Evolutionary conservation across 805 yeast genomes (phyloP).

Genomic region (Blastobotrys parvus): DNA sequence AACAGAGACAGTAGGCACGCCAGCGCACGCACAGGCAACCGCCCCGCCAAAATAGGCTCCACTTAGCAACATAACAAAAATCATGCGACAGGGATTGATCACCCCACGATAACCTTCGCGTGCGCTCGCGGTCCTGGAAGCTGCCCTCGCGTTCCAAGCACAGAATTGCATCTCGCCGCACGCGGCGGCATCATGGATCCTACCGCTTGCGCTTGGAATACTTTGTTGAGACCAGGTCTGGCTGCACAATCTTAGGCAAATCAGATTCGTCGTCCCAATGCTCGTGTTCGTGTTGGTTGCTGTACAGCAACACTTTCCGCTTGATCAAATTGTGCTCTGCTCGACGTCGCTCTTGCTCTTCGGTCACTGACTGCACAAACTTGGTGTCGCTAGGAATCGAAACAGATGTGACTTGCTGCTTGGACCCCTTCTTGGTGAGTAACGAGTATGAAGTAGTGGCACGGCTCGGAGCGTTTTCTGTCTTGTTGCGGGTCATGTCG

Average conservation of each 20-base stretch:
- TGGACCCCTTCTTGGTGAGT: conserved; percentile 47
- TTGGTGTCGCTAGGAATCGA: conserved; percentile 45
- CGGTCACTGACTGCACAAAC: conserved; percentile 44
- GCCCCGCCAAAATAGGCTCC: too few species aligned
- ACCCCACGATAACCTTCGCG: too few species aligned
- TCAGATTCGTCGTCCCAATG: neutral
- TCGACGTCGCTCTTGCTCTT: conserved; percentile 42
- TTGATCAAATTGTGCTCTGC: conserved; percentile 46
- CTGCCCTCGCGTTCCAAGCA: too few species aligned
- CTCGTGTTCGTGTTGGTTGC: neutral
- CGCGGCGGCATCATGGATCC: too few species aligned
- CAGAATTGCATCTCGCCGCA: too few species aligned
- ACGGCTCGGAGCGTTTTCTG: neutral
- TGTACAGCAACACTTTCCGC: conserved; percentile 12
- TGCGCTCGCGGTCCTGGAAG: too few species aligned
- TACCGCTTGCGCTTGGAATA: conserved; percentile 5
- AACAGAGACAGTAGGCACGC: too few species aligned
- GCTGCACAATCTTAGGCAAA: conserved; percentile 9
- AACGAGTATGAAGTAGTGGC: conserved; percentile 36
- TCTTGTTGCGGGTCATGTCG: neutral
- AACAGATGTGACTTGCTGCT: conserved; percentile 36
- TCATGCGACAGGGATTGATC: too few species aligned
- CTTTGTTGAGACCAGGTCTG: conserved; percentile 11
- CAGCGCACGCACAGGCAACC: too few species aligned
- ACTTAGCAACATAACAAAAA: too few species aligned